Conservation (phyloP, 179 eudicot genomes). For the Monotropa hypopitys region DNA sequence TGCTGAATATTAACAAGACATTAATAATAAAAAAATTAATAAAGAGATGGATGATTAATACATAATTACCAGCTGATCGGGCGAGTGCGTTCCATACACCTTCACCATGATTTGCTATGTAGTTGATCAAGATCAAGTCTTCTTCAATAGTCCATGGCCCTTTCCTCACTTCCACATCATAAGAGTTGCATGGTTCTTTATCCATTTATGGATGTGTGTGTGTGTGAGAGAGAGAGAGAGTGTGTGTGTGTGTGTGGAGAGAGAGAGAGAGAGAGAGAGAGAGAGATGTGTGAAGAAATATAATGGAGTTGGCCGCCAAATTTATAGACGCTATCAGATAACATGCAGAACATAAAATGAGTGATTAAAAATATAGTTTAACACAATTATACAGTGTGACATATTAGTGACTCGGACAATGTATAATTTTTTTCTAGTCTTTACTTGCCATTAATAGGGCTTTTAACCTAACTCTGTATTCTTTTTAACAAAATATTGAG, state of each 20-base stretch:
- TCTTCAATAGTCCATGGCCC: slow-evolving; percentile 99
- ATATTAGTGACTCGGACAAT: neutral
- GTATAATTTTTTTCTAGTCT: neutral
- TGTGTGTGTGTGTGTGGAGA: slow-evolving; percentile 19
- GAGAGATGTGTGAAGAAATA: slow-evolving; percentile 24
- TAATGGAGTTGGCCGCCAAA: neutral
- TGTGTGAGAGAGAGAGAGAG: slow-evolving; percentile 4
- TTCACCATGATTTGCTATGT: slow-evolving; percentile 93
- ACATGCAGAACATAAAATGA: neutral
- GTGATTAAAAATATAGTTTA: neutral
- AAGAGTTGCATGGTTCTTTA: slow-evolving; percentile 37
- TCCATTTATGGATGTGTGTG: slow-evolving; percentile 32
- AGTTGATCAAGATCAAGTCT: slow-evolving; percentile 75
- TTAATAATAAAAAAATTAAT: neutral
- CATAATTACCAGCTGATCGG: slow-evolving; percentile 61
- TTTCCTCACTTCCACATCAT: slow-evolving; percentile 72
- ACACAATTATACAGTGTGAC: neutral
- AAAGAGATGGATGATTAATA: neutral
- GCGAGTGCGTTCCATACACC: slow-evolving; percentile 97
- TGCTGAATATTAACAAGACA: neutral
- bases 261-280: slow-evolving; percentile 17
- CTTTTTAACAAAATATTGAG: neutral
- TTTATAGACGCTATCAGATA: neutral
- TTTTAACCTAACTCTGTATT: slow-evolving; percentile 6
- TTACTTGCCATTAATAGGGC: neutral